Evolutionary conservation across 495 filamentous ascomycete genomes (phyloP).

Genomic region (Viridothelium virens): DNA sequence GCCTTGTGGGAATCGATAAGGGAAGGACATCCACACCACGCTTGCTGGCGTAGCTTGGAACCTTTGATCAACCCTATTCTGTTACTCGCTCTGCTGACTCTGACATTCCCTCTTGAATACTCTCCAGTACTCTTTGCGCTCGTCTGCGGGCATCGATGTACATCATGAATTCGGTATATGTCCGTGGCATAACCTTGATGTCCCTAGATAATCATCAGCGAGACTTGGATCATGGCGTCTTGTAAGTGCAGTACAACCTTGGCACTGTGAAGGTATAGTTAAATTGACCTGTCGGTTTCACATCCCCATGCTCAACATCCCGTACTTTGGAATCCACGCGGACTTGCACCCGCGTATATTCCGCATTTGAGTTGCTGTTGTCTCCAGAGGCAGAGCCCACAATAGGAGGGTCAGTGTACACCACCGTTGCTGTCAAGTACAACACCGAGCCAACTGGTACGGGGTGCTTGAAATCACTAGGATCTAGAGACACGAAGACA

Average conservation of each 20-base stretch:
- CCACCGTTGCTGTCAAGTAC: constrained; percentile 68
- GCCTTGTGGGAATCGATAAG: too few species aligned
- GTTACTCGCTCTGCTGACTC: constrained; percentile 1
- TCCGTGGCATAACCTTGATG: constrained; percentile 66
- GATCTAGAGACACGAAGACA: constrained; percentile 70
- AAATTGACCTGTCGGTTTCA: constrained; percentile 72
- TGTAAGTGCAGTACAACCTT: not conserved
- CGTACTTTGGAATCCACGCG: constrained; percentile 69
- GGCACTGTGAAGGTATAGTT: constrained; percentile 74
- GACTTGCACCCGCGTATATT: constrained; percentile 63
- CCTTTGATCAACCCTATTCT: not conserved
- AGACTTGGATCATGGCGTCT: not conserved
- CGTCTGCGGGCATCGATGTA: constrained; percentile 66
- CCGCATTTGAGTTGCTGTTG: constrained; percentile 35
- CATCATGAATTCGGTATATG: constrained; percentile 71
- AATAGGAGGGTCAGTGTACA: constrained; percentile 64
- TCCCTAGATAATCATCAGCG: constrained; percentile 44
- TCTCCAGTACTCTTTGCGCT: constrained; percentile 35
- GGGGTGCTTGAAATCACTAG: constrained; percentile 74
- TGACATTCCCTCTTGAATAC: constrained; percentile 21
- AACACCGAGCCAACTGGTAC: constrained; percentile 78
- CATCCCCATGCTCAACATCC: constrained; percentile 67
- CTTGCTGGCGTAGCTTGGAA: too few species aligned
- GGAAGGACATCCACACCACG: too few species aligned
- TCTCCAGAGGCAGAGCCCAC: constrained; percentile 34